A percentile compares a stretch with the other conserved stretches of the same genome.
These are phyloP conservation scores for Camellia granthamiana DNA, from an alignment of 148 eudicot species.

Conservation along the genomic window DNA sequence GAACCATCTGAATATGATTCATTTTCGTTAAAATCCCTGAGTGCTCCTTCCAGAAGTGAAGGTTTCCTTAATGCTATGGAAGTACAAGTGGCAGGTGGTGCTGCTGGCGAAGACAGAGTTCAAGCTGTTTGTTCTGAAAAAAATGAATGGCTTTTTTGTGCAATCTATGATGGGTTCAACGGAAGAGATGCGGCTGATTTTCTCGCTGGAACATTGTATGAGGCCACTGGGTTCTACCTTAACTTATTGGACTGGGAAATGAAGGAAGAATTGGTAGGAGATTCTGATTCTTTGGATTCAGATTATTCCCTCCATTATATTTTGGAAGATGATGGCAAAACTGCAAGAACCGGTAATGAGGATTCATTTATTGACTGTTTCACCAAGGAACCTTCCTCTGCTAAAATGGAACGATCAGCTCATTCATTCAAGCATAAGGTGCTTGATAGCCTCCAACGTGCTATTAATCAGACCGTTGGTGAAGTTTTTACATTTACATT, in stretches of 20 bases:
- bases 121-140: slow-evolving; percentile 95
- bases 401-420: slow-evolving; percentile 35
- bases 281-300: slow-evolving; percentile 20
- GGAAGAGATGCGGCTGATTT: slow-evolving; percentile 98
- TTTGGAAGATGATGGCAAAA: slow-evolving; percentile 22
- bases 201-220: slow-evolving; percentile 88
- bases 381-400: slow-evolving; percentile 7
- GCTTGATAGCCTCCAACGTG: slow-evolving; percentile 64
- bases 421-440: slow-evolving; percentile 48
- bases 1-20: slow-evolving; percentile 62
- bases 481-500: no score
- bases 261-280: slow-evolving; percentile 32
- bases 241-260: slow-evolving; percentile 60
- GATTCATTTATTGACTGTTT: slow-evolving; percentile 19
- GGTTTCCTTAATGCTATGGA: slow-evolving; percentile 76
- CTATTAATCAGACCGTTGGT: slow-evolving; percentile 77
- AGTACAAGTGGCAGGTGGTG: slow-evolving; percentile 94
- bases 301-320: slow-evolving; percentile 18
- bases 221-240: slow-evolving; percentile 66
- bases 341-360: slow-evolving; percentile 11
- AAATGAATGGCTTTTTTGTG: slow-evolving; percentile 92
- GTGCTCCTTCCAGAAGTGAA: slow-evolving; percentile 65
- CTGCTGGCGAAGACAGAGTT: slow-evolving; percentile 96
- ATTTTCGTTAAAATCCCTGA: slow-evolving; percentile 45
- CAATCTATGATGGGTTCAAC: slow-evolving; percentile 90